Conservation (phyloP, 371 early-diverging fungal genomes). For the Zopfochytrium polystomum region DNA sequence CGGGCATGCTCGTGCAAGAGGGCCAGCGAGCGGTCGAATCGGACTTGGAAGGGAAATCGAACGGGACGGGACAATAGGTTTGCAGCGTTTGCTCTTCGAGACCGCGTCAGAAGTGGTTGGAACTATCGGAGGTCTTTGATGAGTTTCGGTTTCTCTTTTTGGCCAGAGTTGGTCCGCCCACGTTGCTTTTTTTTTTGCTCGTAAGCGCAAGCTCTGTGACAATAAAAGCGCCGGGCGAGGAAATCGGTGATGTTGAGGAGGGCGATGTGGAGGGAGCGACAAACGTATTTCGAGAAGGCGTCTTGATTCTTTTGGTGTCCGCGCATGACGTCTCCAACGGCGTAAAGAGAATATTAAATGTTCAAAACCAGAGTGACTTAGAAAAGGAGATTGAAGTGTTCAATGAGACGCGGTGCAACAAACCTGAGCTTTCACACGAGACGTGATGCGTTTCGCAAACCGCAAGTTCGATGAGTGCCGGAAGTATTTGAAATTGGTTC, state of each 20-base stretch:
- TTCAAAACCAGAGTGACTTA: too few species aligned
- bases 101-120: too few species aligned
- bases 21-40: too few species aligned
- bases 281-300: slow-evolving; percentile 57
- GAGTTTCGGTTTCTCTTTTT: too few species aligned
- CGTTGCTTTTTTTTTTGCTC: slow-evolving; percentile 29
- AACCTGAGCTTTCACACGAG: slow-evolving; percentile 54
- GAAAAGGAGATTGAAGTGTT: too few species aligned
- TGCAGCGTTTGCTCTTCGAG: too few species aligned
- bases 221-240: slow-evolving; percentile 36
- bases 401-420: background rate
- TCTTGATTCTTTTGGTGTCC: slow-evolving; percentile 72
- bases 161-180: too few species aligned
- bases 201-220: slow-evolving; percentile 29
- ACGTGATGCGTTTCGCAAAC: slow-evolving; percentile 48
- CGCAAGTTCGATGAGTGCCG: slow-evolving; percentile 48
- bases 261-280: slow-evolving; percentile 22
- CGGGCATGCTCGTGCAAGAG: too few species aligned
- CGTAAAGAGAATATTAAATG: slow-evolving; percentile 68
- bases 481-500: slow-evolving; percentile 62
- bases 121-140: too few species aligned
- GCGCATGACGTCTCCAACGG: slow-evolving; percentile 80
- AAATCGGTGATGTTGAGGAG: slow-evolving; percentile 2
- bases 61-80: too few species aligned
- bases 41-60: too few species aligned